Conservation (phyloP, 306 rosid genomes). For the Sindora glabra region DNA sequence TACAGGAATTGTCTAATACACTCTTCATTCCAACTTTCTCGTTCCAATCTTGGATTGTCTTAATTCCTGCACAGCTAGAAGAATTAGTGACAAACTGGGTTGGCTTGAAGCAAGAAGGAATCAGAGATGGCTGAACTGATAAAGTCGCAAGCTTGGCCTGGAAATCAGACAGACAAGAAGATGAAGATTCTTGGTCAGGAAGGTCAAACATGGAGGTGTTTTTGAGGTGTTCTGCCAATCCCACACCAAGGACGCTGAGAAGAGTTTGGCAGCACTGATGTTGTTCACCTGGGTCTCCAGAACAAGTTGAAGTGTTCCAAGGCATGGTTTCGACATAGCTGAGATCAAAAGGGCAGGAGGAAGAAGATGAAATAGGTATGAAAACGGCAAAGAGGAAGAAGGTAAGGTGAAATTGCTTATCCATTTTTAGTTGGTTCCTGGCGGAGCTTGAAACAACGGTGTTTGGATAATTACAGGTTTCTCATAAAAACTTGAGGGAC, state of each 20-base stretch:
- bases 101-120: slow-evolving; percentile 45
- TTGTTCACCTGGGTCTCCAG: slow-evolving; percentile 2
- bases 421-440: slow-evolving; percentile 4
- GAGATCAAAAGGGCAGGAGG: slow-evolving; percentile 65
- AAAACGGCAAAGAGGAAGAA: slow-evolving; percentile 8
- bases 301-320: slow-evolving; percentile 69
- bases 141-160: slow-evolving; percentile 24
- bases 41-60: slow-evolving; percentile 37
- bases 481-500: no score
- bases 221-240: slow-evolving; percentile 55
- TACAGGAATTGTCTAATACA: slow-evolving; percentile 37
- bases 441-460: neutral
- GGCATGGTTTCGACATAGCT: slow-evolving; percentile 57
- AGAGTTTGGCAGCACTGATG: slow-evolving; percentile 60
- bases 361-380: neutral
- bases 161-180: slow-evolving; percentile 49
- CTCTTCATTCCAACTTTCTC: slow-evolving; percentile 22
- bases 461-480: no score
- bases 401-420: neutral
- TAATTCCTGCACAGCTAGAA: slow-evolving; percentile 53
- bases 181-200: slow-evolving; percentile 31
- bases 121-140: slow-evolving; percentile 23
- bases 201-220: slow-evolving; percentile 45
- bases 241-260: slow-evolving; percentile 53
- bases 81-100: slow-evolving; percentile 41